Percentiles rank a stretch among this genome's conserved stretches.
phyloP scores from a whole-genome alignment of 768 basidiomycete species.

The Daedalea quercina region DNA sequence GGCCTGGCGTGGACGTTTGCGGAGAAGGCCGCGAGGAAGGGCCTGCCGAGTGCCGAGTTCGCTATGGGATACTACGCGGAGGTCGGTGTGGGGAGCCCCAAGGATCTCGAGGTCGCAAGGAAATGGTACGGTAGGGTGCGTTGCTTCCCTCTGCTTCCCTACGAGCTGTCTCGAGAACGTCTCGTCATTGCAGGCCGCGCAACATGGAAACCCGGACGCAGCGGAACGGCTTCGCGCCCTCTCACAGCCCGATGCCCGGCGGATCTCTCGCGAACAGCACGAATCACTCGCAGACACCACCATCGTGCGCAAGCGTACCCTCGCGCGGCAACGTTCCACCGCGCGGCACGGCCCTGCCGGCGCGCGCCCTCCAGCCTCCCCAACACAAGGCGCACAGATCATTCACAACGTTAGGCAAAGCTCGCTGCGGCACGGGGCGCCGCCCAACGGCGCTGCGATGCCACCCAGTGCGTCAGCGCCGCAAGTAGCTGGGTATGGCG shows the following conservation, averaged over 20 bases:
- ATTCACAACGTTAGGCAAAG: background rate
- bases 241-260: constrained; percentile 48
- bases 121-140: constrained; percentile 72
- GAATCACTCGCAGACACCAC: constrained; percentile 70
- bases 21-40: constrained; percentile 74
- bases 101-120: constrained; percentile 55
- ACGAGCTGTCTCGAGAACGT: too few species aligned
- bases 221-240: constrained; percentile 67
- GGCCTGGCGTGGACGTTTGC: constrained; percentile 83
- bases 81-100: constrained; percentile 78
- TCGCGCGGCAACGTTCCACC: constrained; percentile 54
- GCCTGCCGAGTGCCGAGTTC: constrained; percentile 80
- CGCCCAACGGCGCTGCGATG: background rate
- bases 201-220: constrained; percentile 80
- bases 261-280: constrained; percentile 78
- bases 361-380: background rate
- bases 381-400: background rate
- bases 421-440: background rate
- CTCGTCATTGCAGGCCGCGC: constrained; percentile 46
- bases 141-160: constrained; percentile 11
- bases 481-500: background rate
- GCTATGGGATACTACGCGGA: constrained; percentile 95
- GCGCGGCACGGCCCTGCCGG: constrained; percentile 10
- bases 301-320: constrained; percentile 78
- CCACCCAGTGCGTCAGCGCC: background rate